These are phyloP conservation scores for Debaryomyces tyrocola DNA, from an alignment of 805 yeast genomes.

Conservation along the genomic window DNA sequence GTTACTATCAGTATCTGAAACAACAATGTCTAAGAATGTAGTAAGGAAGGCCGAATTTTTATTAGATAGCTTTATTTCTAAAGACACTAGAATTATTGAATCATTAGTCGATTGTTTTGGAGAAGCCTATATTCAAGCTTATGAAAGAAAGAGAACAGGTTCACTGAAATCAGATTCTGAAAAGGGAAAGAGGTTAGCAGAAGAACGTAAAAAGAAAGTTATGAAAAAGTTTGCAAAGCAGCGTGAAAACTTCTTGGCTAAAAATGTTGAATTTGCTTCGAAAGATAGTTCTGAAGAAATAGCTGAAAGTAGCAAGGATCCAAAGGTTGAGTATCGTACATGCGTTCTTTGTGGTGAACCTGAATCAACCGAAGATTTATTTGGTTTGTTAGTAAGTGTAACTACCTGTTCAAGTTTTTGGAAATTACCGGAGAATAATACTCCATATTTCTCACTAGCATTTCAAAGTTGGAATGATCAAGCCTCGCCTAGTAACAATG, in stretches of 20 bases:
- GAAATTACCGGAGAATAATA: slow-evolving; percentile 35
- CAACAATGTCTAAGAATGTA: slow-evolving; percentile 48
- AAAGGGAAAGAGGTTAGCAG: slow-evolving; percentile 55
- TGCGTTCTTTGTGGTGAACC: slow-evolving; percentile 65
- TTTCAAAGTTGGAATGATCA: slow-evolving; percentile 22
- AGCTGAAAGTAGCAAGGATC: slow-evolving; percentile 10
- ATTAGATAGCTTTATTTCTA: slow-evolving; percentile 49
- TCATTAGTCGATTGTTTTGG: slow-evolving; percentile 60
- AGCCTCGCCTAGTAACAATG: slow-evolving; percentile 13
- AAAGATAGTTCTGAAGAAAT: slow-evolving; percentile 2
- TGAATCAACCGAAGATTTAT: slow-evolving; percentile 43
- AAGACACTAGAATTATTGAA: slow-evolving; percentile 50
- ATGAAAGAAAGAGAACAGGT: slow-evolving; percentile 44
- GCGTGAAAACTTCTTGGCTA: slow-evolving; percentile 42
- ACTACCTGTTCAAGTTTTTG: slow-evolving; percentile 50
- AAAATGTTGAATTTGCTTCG: slow-evolving; percentile 26
- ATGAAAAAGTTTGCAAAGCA: slow-evolving; percentile 62
- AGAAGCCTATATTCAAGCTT: slow-evolving; percentile 47
- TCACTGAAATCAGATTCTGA: slow-evolving; percentile 54
- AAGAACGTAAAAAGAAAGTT: slow-evolving; percentile 60
- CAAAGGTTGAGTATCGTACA: slow-evolving; percentile 22
- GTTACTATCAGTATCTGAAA: slow-evolving; percentile 51
- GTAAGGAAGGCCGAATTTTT: slow-evolving; percentile 57
- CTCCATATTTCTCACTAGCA: slow-evolving; percentile 16
- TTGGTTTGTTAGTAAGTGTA: slow-evolving; percentile 60